Evolutionary conservation across 306 rosid genomes (phyloP), one percentile per base, ranked within the genome.

Genomic region (Lathyrus oleraceus): DNA sequence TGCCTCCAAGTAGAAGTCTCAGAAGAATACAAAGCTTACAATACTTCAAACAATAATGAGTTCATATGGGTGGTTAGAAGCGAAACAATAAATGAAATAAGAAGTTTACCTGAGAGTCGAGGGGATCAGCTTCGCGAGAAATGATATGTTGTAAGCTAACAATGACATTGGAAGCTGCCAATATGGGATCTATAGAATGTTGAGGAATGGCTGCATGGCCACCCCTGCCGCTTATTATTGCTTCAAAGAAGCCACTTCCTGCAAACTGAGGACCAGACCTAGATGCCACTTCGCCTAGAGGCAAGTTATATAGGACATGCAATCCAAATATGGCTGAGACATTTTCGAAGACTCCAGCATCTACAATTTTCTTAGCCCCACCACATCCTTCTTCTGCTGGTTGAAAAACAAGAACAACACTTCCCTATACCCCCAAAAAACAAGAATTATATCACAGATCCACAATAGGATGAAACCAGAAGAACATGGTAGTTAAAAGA

Each of bases 151-250:
- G 98, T 78, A 92, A 78, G 60, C 92, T 90, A 70, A 89, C 81
- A 69, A 92, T 82, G 14, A 88, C 87, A 71, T 77, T 85, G 43
- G 98, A 92, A 61, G 92, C 88, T 17, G 96, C 93, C 75, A 89
- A 76, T 43, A 92, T 89, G 11, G 98, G 98, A 61, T 92, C 98
- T 58, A 89, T 81, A 48, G 96, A 70, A 80, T 80, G 91, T 48
- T 92, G 98, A 0, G 93, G 96, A 71, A 89, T 77, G 8, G 96
- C 98, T 52, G 96, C 98, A 72, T 92, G 96, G 39, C 98, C 98
- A 61, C 98, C 98, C 74, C 62, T 92, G 19, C 98, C 98, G 19
- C 76, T 85, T 71, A 89, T 89, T 44, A 79, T 71, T 23, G 98
- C 96, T 77, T 92, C 95, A 73, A 92, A 92, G 74, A 87, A 82